These are phyloP conservation scores for Leccinum arenicola DNA, from an alignment of 768 basidiomycete genomes.

Conservation along the genomic window DNA sequence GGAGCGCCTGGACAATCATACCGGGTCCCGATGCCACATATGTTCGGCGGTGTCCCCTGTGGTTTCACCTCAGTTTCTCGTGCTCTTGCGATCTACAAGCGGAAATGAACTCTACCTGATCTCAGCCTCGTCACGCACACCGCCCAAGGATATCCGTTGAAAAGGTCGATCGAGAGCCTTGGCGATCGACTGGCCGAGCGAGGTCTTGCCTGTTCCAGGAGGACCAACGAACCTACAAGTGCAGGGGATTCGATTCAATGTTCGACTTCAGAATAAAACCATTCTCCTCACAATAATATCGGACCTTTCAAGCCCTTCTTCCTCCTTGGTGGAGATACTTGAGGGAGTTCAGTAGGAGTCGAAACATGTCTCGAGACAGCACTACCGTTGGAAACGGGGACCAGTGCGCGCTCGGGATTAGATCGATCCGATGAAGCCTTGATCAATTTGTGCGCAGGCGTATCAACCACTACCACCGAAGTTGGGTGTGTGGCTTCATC, in stretches of 20 bases:
- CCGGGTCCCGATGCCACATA: slow-evolving; percentile 91
- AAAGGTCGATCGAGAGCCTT: slow-evolving; percentile 81
- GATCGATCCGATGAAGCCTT: slow-evolving; percentile 21
- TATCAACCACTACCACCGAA: background rate
- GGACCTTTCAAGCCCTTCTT: slow-evolving; percentile 62
- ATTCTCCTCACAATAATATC: slow-evolving; percentile 54
- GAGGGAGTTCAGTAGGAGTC: slow-evolving; percentile 3
- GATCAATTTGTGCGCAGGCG: slow-evolving; percentile 16
- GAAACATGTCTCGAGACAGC: slow-evolving; percentile 12
- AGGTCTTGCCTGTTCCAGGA: slow-evolving; percentile 90
- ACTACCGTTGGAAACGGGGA: slow-evolving; percentile 13
- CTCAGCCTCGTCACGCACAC: slow-evolving; percentile 90
- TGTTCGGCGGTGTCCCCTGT: slow-evolving; percentile 67
- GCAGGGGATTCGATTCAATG: background rate
- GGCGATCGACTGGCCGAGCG: slow-evolving; percentile 86
- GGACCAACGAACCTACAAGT: slow-evolving; percentile 77
- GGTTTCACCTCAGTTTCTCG: slow-evolving; percentile 1
- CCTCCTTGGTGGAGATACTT: slow-evolving; percentile 7
- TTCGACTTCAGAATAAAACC: background rate
- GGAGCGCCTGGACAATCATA: slow-evolving; percentile 79
- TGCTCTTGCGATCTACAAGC: slow-evolving; percentile 6
- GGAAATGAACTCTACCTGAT: slow-evolving; percentile 39
- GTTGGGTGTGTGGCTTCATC: slow-evolving; percentile 13
- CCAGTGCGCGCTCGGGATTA: slow-evolving; percentile 23
- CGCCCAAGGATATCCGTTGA: slow-evolving; percentile 89